These are phyloP conservation scores for Fusarium tricinctum DNA, from an alignment of 2,329 filamentous ascomycete genomes.

Conservation along the genomic window DNA sequence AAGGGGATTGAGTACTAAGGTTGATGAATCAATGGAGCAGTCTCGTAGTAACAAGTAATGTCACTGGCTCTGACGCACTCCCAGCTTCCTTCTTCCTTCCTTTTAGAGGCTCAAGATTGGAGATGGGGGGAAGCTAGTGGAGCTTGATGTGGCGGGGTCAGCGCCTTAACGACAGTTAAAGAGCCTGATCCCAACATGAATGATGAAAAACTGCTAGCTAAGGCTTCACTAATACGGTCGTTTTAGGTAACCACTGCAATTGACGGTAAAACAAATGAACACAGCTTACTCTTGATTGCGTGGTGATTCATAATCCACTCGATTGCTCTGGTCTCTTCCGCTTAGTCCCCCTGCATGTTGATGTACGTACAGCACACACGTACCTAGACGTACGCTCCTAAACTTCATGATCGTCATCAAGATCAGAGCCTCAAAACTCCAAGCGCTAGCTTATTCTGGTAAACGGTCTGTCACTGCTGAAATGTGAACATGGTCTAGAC, in stretches of 20 bases:
- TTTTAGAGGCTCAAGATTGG: neutral
- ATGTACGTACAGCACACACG: slow-evolving; percentile 10
- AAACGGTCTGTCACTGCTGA: slow-evolving; percentile 2
- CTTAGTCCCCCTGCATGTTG: neutral
- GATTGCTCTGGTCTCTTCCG: slow-evolving; percentile 7
- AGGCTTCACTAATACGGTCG: neutral
- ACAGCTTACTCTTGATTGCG: slow-evolving; percentile 14
- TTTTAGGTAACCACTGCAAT: slow-evolving; percentile 19
- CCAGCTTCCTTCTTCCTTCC: slow-evolving; percentile 4
- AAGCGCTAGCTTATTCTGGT: slow-evolving; percentile 31
- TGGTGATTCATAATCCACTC: slow-evolving; percentile 26
- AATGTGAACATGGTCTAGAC: slow-evolving; percentile 22
- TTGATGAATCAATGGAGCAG: neutral
- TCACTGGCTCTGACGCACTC: slow-evolving; percentile 9
- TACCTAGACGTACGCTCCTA: slow-evolving; percentile 6
- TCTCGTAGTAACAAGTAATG: neutral
- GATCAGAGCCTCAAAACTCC: slow-evolving; percentile 35
- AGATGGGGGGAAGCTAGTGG: slow-evolving; percentile 35
- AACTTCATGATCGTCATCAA: slow-evolving; percentile 44
- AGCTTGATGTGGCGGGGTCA: slow-evolving; percentile 39
- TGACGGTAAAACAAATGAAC: neutral
- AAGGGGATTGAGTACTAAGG: slow-evolving; percentile 8
- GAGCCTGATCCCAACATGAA: slow-evolving; percentile 20
- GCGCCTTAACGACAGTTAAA: slow-evolving; percentile 8
- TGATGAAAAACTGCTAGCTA: neutral